Percentiles rank a stretch among this genome's conserved stretches.
These are phyloP conservation scores for Pirum gemmata DNA, from an alignment of 78 protist genomes.

Conservation along the genomic window DNA sequence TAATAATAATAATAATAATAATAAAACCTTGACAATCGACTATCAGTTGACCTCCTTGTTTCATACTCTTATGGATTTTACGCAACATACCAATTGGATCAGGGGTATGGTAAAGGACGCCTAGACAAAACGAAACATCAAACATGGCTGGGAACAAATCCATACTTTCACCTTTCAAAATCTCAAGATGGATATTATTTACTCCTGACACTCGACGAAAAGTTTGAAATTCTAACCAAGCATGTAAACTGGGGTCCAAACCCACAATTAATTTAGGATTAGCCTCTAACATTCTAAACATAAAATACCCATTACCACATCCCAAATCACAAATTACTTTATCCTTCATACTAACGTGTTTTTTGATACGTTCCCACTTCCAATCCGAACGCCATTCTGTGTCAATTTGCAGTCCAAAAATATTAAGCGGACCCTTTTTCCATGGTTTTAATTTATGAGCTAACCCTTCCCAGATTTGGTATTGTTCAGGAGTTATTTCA, in stretches of 20 bases:
- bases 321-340: neutral
- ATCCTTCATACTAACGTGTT: neutral
- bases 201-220: neutral
- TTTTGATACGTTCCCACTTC: neutral
- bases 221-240: neutral
- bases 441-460: neutral
- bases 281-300: neutral
- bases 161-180: neutral
- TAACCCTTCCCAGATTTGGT: neutral
- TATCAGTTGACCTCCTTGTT: neutral
- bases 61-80: neutral
- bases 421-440: neutral
- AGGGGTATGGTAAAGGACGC: neutral
- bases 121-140: neutral
- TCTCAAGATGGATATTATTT: neutral
- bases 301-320: neutral
- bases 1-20: too few relatives aligned
- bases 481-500: neutral
- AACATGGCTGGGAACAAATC: neutral
- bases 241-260: neutral
- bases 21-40: neutral
- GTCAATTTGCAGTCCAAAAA: neutral
- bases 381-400: neutral
- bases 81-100: neutral
- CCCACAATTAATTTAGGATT: neutral